phyloP scores from a whole-genome alignment of 176 grass and related monocot genomes.

The Elymus sibiricus region DNA sequence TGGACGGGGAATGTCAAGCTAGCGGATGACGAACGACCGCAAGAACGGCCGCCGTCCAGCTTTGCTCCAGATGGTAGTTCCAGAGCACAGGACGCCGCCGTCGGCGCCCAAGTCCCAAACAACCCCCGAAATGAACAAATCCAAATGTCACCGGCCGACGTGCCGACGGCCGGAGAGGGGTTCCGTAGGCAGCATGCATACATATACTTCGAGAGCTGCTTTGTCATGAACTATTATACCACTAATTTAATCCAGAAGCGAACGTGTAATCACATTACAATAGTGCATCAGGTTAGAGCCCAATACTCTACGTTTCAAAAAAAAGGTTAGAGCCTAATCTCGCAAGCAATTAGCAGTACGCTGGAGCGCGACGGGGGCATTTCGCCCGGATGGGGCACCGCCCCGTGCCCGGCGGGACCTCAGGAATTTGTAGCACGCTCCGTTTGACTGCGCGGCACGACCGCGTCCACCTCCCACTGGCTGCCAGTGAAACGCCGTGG shows the following conservation, averaged over 20 bases:
- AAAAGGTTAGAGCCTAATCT: not conserved
- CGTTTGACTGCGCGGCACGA: not conserved
- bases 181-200: not conserved
- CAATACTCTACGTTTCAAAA: no score
- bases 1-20: not conserved
- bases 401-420: not conserved
- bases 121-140: not conserved
- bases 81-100: not conserved
- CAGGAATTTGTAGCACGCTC: not conserved
- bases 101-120: not conserved
- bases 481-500: not conserved
- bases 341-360: not conserved
- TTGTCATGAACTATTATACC: not conserved
- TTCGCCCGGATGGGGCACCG: not conserved
- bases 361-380: not conserved
- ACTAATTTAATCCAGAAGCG: not conserved
- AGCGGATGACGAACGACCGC: not conserved
- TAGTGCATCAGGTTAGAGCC: no score
- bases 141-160: not conserved
- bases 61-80: constrained; percentile 10
- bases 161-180: no score
- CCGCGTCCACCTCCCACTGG: no score
- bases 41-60: not conserved
- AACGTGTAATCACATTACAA: not conserved
- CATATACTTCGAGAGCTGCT: not conserved